Base-by-base conservation (phyloP, 257 asterid genomes). In the Nicotiana paniculata region DNA sequence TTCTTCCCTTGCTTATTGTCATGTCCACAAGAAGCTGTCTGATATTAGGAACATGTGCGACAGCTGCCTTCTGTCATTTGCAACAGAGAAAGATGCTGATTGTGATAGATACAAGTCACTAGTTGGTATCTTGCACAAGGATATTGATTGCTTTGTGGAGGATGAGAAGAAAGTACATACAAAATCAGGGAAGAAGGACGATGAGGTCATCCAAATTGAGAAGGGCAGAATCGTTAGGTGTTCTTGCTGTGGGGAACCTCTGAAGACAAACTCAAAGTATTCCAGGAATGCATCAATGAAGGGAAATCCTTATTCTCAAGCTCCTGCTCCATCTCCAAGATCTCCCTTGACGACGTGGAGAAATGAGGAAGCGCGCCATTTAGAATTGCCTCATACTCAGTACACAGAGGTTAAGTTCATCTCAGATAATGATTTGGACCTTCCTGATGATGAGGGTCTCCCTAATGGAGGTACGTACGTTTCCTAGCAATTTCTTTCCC, bases 1-100 rank as follows among this genome's bases (percentile, higher is more conserved):
- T 68, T 92, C 98, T 3, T 81, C 98, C 68, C 92, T 93, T 75
- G 91, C 97, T 30, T 95, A 91, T 81, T 95, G 98, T 87, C 93
- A 91, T 78, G 89, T 89, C 70, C 99, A 95, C 81, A 89, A 77
- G 84, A 91, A 87, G 85, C 87, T 93, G 16, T 91, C 97, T 3
- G 93, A 93, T 69, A 87, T 91, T 1, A 91, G 88, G 4, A 87
- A 51, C 87, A 92, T 93, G 93, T 93, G 97, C 64, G 97, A 88
- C 3, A 87, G 91, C 0, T 92, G 99, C 84, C 97, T 92, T 57
- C 88, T 93, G 15, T 90, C 98, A 0, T 90, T 88, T 63, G 90
- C 96, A 43, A 84, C 85, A 6, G 93, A 92, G 78, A 93, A 87
- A 77, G 95, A 90, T 63, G 86, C 89, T 10, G 86, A 84, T 77